phyloP scores from a whole-genome alignment of 1,139 yeast species.

The Blastobotrys buckinghamii region DNA sequence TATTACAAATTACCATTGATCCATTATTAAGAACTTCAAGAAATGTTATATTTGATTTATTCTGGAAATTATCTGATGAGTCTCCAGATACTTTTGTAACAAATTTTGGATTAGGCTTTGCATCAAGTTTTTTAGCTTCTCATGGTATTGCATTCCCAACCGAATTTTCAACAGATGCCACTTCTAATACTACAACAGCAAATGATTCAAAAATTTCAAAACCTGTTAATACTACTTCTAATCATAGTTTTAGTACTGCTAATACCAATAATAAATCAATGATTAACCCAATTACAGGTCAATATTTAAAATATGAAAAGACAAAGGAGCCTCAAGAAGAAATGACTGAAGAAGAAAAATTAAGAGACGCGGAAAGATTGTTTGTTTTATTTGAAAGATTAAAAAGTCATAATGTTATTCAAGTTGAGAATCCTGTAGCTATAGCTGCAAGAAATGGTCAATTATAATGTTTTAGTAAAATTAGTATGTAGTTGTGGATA shows the following conservation, averaged over 20 bases:
- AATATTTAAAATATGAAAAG: conserved; percentile 14
- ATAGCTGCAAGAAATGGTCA: conserved; percentile 20
- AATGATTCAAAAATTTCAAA: too few species aligned
- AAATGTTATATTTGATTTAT: conserved; percentile 20
- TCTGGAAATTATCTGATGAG: conserved; percentile 20
- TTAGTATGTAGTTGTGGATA: too few species aligned
- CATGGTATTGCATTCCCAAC: conserved; percentile 23
- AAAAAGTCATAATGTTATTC: conserved; percentile 40
- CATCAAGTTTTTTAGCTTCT: conserved; percentile 26
- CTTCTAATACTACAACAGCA: too few species aligned
- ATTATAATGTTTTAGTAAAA: not conserved
- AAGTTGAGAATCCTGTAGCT: conserved; percentile 37
- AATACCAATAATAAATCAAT: not conserved
- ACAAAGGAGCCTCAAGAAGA: conserved; percentile 10
- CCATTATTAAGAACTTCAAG: conserved; percentile 17
- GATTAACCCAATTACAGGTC: conserved; percentile 31
- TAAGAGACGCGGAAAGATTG: conserved; percentile 47
- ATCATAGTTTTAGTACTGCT: not conserved
- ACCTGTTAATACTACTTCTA: not conserved
- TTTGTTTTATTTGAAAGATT: conserved; percentile 45
- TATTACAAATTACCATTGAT: conserved; percentile 17
- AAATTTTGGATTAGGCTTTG: conserved; percentile 31
- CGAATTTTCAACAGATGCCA: conserved; percentile 10
- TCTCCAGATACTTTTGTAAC: conserved; percentile 21
- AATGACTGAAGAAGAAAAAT: conserved; percentile 49